Base-by-base conservation (phyloP, 2,329 filamentous ascomycete genomes). In the Trichophyton schoenleinii region DNA sequence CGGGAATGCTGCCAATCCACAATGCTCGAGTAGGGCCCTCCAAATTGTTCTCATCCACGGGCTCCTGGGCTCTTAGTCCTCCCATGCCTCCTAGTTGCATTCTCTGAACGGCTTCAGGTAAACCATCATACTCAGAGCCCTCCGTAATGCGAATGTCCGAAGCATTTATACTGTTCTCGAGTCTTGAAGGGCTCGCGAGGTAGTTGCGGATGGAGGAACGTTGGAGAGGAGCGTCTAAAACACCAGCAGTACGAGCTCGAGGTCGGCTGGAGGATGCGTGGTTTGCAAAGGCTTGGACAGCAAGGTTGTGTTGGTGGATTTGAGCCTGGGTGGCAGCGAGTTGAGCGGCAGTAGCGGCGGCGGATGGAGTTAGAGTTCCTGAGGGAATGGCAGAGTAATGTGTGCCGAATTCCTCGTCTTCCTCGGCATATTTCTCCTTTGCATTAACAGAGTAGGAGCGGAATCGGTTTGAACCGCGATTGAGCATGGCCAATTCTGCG, bases 401-500 rank as follows among this genome's bases (percentile, higher is more conserved):
- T 57, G 74, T 75, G 81, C 85, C 73, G 63, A 88, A 89, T 15
- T 91, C 87, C 28, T 91, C 87, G 59, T 95, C 91, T 55, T 90
- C 87, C 68, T 95, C 90, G 1, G 88, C 91, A 69, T 97, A 97
- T 73, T 94, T 95, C 72, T 97, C 92, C 75, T 95, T 96, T 61
- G 95, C 95, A 74, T 99, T 99, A 66, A 99, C 94, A 0, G 94
- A 99, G 74, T 96, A 97, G 1, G 94, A 99, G 55, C 94, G 86
- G 79, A 97, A 95, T 59, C 94, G 85, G 72, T 88, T 97, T 52
- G 87, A 81, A 68, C 88, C 88, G 71, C 84, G 88, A 65, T 86
- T 87, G 66, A 89, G 82, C 71, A 89, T 87, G 64, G 86, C 85
- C 63, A 92, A 78, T 69, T 88, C 88, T 52, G 87, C 86, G 38